Conservation (phyloP, 2,329 filamentous ascomycete genomes). For the Microdochium bolleyi region DNA sequence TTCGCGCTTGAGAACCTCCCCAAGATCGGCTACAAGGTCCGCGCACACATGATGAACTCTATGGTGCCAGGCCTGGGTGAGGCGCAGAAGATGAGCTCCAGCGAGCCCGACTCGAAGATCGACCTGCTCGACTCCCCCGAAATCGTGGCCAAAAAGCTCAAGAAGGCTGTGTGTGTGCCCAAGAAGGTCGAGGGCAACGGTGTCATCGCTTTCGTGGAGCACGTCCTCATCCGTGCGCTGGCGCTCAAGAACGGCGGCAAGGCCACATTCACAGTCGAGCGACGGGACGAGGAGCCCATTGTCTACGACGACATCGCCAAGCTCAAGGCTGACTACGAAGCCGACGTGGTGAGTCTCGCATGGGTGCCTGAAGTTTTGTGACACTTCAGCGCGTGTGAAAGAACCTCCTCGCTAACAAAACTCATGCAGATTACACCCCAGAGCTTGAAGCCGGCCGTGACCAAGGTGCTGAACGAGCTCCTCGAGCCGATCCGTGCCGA, state of each 20-base stretch:
- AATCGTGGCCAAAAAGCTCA: slow-evolving; percentile 70
- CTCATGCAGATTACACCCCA: slow-evolving; percentile 65
- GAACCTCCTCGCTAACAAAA: slow-evolving; percentile 7
- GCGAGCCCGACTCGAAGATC: slow-evolving; percentile 74
- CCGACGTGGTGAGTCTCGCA: slow-evolving; percentile 57
- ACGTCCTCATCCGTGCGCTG: slow-evolving; percentile 72
- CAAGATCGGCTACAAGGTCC: slow-evolving; percentile 70
- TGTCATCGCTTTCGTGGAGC: slow-evolving; percentile 78
- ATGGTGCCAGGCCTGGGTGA: slow-evolving; percentile 82
- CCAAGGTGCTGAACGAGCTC: slow-evolving; percentile 63
- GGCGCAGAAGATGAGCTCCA: slow-evolving; percentile 81
- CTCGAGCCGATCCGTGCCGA: slow-evolving; percentile 70
- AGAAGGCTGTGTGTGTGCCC: slow-evolving; percentile 75
- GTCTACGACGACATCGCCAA: slow-evolving; percentile 70
- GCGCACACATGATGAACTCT: slow-evolving; percentile 68
- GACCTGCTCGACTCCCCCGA: slow-evolving; percentile 81
- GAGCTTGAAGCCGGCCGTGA: slow-evolving; percentile 76
- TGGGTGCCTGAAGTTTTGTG: too few relatives aligned
- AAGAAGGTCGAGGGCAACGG: slow-evolving; percentile 78
- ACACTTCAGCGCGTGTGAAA: too few relatives aligned
- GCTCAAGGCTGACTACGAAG: slow-evolving; percentile 72
- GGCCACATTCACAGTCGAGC: slow-evolving; percentile 60
- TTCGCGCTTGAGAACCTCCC: slow-evolving; percentile 80
- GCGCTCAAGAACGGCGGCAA: slow-evolving; percentile 47
- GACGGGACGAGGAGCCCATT: slow-evolving; percentile 64